Conservation (phyloP, 2,329 filamentous ascomycete genomes). For the Colletotrichum noveboracense region DNA sequence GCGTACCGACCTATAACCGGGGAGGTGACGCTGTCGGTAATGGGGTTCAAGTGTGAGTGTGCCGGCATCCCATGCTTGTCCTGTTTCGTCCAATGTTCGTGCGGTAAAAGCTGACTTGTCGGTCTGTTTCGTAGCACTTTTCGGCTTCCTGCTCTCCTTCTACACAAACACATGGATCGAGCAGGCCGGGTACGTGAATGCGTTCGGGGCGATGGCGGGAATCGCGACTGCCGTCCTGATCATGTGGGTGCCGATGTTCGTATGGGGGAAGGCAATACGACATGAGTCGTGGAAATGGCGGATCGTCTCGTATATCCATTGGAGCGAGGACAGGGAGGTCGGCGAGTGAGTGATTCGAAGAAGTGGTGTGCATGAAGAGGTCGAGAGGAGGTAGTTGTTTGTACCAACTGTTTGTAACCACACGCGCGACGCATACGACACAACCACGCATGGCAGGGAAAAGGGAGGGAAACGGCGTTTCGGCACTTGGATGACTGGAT, state of each 20-base stretch:
- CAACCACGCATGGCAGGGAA: neutral
- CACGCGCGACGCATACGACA: neutral
- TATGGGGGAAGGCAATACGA: slow-evolving; percentile 56
- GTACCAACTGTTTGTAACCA: neutral
- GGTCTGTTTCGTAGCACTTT: slow-evolving; percentile 42
- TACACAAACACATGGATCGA: slow-evolving; percentile 66
- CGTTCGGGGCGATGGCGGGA: slow-evolving; percentile 63
- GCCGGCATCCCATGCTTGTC: neutral
- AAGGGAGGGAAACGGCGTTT: neutral
- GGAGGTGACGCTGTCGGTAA: slow-evolving; percentile 57
- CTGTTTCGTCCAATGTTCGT: neutral
- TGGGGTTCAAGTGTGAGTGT: slow-evolving; percentile 60
- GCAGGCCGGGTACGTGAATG: slow-evolving; percentile 51
- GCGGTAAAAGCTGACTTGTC: slow-evolving; percentile 8
- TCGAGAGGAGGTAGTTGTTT: neutral
- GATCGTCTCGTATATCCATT: slow-evolving; percentile 50
- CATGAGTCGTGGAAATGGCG: slow-evolving; percentile 53
- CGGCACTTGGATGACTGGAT: neutral
- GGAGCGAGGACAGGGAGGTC: slow-evolving; percentile 59
- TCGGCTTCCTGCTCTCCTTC: slow-evolving; percentile 64
- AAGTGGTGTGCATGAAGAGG: neutral
- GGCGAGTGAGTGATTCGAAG: slow-evolving; percentile 46
- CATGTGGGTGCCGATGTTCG: slow-evolving; percentile 54
- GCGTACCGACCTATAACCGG: slow-evolving; percentile 62
- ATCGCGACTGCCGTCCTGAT: slow-evolving; percentile 53